Base-by-base conservation (phyloP, 768 basidiomycete species). In the Suillus occidentalis region DNA sequence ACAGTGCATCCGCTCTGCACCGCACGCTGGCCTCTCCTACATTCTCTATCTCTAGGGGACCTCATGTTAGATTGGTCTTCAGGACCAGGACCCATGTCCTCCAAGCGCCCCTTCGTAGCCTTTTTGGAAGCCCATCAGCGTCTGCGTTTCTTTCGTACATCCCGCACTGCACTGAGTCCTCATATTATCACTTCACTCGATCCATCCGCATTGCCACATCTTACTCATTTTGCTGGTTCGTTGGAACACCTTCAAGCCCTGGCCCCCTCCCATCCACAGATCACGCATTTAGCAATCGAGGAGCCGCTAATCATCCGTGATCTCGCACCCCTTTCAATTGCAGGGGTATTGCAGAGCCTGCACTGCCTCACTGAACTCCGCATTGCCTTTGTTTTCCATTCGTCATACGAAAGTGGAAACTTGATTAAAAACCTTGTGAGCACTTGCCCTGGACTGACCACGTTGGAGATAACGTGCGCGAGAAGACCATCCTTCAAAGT, bases 401-500 rank as follows among this genome's bases (percentile, higher is more conserved):
- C 87, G 2, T 86, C 87, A 70, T 91, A 91, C 70, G 90, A 92
- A 68, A 88, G 88, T 70, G 87, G 85, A 34, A 87, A 87, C 68
- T 77, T 91, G 64, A 79, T 92, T 40, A 85, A 88, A 53, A 87
- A 88, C 4, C 82, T 92, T 63, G 84, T 86, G 61, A 77, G 85
- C 14, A 83, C 88, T 0, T 91, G 90, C 70, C 90, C 90, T 13
- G 82, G 83, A 61, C 79, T 92, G 43, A 80, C 78, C 40, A 84
- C 87, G 71, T 79, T 92, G 9, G 85, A 89, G 66, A 75, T 92
- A 49, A 86, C 86, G 18, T 90, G 88, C 71, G 81, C 83, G 14
- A 85, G 85, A 68, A 88, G 85, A 68, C 87, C 91, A 13, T 90
- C 89, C 1, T 89, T 92, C 73, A 88, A 88, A 64, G 80, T 92